Evolutionary conservation across 2,329 filamentous ascomycete species (phyloP), one percentile per base, ranked within the genome.

Genomic region (Penicillium occitanis): DNA sequence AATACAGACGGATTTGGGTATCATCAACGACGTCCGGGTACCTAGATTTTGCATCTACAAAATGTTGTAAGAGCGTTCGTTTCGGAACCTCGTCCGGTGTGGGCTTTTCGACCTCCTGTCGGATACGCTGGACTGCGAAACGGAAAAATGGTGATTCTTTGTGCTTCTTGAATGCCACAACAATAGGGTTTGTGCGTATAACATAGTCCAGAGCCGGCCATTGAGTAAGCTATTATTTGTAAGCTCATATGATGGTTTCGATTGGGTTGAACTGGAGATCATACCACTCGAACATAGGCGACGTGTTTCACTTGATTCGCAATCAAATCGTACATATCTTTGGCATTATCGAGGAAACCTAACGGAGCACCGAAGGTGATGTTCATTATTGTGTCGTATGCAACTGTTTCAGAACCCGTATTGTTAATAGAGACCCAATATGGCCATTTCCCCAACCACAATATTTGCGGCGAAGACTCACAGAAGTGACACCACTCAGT

Each of bases 301-400:
- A 63, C 61, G 33, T 63, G 61, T 42, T 63, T 63, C 6, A 63
- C 61, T 48, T 63, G 61, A 33, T 63, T 63, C 5, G 61, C 61
- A 19, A 63, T 57, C 2, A 63, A 25, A 30, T 57, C 61, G 19
- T 63, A 63, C 61, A 63, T 63, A n/a, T 63, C 61, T 11, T 42
- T 63, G 2, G 61, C 61, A 57, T 63, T 63, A 6, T 63, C 61
- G 10, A 63, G 61, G 5, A 63, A 63, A 1, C 61, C 61, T 17
- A 63, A 35, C 11, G 61, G 61, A 10, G 61, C 53, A 17, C 61
- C 61, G n/a, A 63, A 63, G 2, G 61, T 63, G 5, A 63, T 63
- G 14, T 63, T 63, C 61, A 63, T 63, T 10, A 63, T 63, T 63
- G 61, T 63, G 22, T 63, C 61, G 11, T 63, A 63, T 33, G 61